Evolutionary conservation across 495 filamentous ascomycete genomes (phyloP).

Genomic region (Tuber microsphaerosporum): DNA sequence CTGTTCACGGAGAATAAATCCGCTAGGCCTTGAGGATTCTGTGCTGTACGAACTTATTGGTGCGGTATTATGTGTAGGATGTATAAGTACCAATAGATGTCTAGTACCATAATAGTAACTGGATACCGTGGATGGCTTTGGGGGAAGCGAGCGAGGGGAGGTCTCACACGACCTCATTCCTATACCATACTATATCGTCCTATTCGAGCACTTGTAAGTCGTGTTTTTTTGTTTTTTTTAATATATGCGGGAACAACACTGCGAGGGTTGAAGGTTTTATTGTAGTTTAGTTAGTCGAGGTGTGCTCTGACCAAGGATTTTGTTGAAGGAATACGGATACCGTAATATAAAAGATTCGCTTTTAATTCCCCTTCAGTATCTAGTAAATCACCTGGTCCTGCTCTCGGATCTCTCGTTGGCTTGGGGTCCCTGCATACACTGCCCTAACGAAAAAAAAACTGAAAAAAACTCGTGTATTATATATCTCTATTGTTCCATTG

Average conservation of each 20-base stretch:
- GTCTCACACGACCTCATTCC: constrained; percentile 3
- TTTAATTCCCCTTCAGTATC: background rate
- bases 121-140: background rate
- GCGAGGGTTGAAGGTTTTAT: background rate
- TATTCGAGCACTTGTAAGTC: background rate
- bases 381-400: background rate
- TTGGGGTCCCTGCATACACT: background rate
- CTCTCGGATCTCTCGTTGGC: background rate
- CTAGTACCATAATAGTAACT: background rate
- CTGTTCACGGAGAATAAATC: background rate
- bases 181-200: background rate
- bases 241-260: background rate
- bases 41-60: background rate
- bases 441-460: background rate
- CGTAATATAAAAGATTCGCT: background rate
- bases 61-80: background rate
- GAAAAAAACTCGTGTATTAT: background rate
- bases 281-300: background rate
- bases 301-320: background rate
- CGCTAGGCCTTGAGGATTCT: background rate
- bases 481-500: background rate
- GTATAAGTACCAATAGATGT: background rate
- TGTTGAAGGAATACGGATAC: background rate
- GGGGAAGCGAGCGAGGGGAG: background rate
- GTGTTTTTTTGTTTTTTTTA: background rate